These are phyloP conservation scores for Carex parvula DNA, from an alignment of 176 grass and related monocot species.

Conservation along the genomic window DNA sequence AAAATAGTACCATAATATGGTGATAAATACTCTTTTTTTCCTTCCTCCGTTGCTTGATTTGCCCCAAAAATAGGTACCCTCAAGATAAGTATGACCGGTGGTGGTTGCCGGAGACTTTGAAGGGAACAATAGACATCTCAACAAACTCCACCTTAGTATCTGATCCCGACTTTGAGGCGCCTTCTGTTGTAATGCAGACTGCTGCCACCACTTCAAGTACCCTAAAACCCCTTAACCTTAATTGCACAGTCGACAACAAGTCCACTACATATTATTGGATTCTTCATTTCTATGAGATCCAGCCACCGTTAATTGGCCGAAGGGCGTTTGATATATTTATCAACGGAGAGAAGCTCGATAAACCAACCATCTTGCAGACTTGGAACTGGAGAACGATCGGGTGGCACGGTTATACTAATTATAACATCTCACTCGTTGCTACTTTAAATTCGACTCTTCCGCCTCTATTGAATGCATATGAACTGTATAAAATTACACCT, in stretches of 20 bases:
- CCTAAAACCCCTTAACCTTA: neutral
- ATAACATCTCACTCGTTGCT: neutral
- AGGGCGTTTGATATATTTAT: neutral
- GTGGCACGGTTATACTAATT: neutral
- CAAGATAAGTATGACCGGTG: neutral
- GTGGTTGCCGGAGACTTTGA: neutral
- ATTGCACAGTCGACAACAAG: neutral
- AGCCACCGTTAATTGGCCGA: neutral
- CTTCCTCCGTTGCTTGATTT: neutral
- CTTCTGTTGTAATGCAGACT: neutral
- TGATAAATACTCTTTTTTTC: neutral
- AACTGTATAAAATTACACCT: conserved; percentile 11
- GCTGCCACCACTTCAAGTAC: neutral
- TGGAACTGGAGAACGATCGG: neutral
- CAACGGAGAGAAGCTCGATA: accelerated
- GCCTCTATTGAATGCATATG: conserved; percentile 31
- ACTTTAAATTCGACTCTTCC: conserved; percentile 13
- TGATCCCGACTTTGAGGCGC: neutral
- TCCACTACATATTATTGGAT: neutral
- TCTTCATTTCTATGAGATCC: neutral
- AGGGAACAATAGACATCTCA: neutral
- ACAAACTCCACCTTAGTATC: neutral
- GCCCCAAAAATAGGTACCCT: neutral
- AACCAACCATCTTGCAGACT: neutral
- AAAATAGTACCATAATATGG: neutral